Evolutionary conservation across 768 basidiomycete species (phyloP).

Genomic region (Boletellus emodensis): DNA sequence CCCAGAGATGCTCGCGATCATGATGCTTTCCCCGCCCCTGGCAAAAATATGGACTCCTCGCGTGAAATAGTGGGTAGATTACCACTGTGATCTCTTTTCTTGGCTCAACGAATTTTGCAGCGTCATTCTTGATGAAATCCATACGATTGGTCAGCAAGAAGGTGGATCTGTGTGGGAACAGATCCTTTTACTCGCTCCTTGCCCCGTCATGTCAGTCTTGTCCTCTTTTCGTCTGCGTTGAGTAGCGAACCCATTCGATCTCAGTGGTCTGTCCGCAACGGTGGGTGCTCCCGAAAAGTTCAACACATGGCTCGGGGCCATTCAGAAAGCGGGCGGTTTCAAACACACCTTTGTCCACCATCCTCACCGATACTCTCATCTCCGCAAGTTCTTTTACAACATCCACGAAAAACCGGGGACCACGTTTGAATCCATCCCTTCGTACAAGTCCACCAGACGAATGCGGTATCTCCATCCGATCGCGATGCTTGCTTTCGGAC

Average conservation of each 20-base stretch:
- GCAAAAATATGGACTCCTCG: conserved; percentile 59
- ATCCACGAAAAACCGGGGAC: conserved; percentile 19
- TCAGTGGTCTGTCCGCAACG: conserved; percentile 67
- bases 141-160: conserved; percentile 66
- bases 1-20: conserved; percentile 63
- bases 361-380: conserved; percentile 68
- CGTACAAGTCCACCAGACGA: conserved; percentile 37
- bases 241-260: background rate
- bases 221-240: background rate
- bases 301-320: conserved; percentile 59
- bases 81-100: background rate
- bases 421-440: conserved; percentile 35
- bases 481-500: conserved; percentile 52
- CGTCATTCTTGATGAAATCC: conserved; percentile 57
- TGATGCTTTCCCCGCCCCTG: conserved; percentile 65
- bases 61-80: conserved; percentile 47
- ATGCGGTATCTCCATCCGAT: conserved; percentile 63
- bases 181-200: conserved; percentile 65
- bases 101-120: conserved; percentile 29
- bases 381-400: conserved; percentile 62
- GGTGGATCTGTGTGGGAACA: conserved; percentile 73
- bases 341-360: conserved; percentile 58
- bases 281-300: conserved; percentile 63
- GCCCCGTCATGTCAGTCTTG: conserved; percentile 60
- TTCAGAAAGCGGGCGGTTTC: conserved; percentile 57